Conservation (phyloP, 495 filamentous ascomycete genomes). For the Halenospora varia region DNA sequence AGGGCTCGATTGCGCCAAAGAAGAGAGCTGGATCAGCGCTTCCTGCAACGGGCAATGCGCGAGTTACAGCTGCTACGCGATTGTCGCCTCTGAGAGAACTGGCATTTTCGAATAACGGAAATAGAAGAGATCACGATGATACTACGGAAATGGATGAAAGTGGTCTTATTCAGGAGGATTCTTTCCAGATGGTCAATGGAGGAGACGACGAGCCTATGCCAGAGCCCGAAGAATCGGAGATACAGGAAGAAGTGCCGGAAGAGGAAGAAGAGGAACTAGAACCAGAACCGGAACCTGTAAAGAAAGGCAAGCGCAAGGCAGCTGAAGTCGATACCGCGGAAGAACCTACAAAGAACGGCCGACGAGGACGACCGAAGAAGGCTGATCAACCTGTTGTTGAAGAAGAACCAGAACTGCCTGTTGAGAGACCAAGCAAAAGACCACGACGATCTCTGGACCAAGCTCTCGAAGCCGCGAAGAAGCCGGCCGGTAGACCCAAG, state of each 20-base stretch:
- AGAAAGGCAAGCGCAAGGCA: conserved; percentile 33
- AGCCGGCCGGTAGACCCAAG: background rate
- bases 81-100: background rate
- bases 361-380: conserved; percentile 23
- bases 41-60: background rate
- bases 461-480: background rate
- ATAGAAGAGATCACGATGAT: conserved; percentile 1
- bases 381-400: conserved; percentile 15
- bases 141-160: background rate
- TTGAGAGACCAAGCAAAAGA: conserved; percentile 28
- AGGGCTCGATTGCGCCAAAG: conserved; percentile 3
- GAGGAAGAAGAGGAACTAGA: background rate
- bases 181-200: conserved; percentile 18
- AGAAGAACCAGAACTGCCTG: conserved; percentile 23
- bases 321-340: conserved; percentile 26
- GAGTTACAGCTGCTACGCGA: background rate
- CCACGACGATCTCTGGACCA: conserved; percentile 27
- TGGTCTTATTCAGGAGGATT: conserved; percentile 14
- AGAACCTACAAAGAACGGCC: conserved; percentile 24
- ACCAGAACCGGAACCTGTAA: conserved; percentile 9
- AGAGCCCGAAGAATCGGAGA: too few relatives aligned
- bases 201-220: conserved; percentile 6
- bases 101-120: background rate
- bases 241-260: conserved; percentile 9
- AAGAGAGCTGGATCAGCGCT: conserved; percentile 9